Base-by-base conservation (phyloP, 306 rosid species). In the Vigna radiata region DNA sequence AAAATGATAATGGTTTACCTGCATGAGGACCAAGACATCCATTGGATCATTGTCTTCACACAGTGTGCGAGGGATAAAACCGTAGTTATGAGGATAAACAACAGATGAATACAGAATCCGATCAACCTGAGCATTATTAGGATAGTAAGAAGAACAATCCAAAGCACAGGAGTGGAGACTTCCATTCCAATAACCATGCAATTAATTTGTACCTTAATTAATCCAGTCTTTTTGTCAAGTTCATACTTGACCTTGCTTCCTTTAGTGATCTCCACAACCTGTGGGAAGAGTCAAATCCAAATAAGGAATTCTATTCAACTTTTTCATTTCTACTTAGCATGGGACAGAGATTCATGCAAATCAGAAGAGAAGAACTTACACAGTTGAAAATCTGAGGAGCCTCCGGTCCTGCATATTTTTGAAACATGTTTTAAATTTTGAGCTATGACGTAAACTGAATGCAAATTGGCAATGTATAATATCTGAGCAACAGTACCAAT, bases 31-130 rank as follows among this genome's bases (percentile, higher is more conserved):
- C 78, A 96, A 83, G 77, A 91, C 97, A 85, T 96, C 99, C 63
- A 92, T 74, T 1, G 99, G 98, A 83, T 96, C 99, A 55, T 96
- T 96, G 97, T 96, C 99, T 85, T 96, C 99, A 70, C 99, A 96
- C 58, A 96, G 82, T 50, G 98, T 92, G 73, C 97, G 99, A 56
- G 99, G 97, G 75, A 96, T 96, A 81, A 96, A 96, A 70, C 99
- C 99, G 46, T 96, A 92, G 83, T 96, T 96, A 76, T 96, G 97
- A 58, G 99, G 98, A 83, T 96, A 96, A 75, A 96, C 99, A 37
- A 96, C 94, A 0, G 97, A 96, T 0, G 99, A 91, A 77, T 96
- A 96, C 88, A 96, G 76, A 82, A 96, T 59, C 27, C 98, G 89
- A 77, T 96, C 99, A 77, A 96, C 99, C 98, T 92, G 90, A 72